Conservation (phyloP, 805 yeast genomes). For the Hanseniaspora mollemarum region DNA sequence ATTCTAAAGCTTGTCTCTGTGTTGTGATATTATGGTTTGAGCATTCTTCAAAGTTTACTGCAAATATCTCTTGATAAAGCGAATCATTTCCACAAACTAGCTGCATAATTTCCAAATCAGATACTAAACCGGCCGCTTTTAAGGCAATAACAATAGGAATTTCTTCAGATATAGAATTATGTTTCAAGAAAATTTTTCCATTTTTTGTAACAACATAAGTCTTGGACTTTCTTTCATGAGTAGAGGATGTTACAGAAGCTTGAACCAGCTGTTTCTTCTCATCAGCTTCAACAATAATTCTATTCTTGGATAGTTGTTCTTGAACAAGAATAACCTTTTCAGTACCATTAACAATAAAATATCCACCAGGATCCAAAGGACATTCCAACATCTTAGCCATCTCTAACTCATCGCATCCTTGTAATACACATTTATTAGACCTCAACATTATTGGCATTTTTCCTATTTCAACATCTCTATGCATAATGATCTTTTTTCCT, state of each 20-base stretch:
- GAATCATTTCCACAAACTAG: conserved; percentile 86
- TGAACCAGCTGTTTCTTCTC: conserved; percentile 88
- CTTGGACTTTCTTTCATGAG: conserved; percentile 95
- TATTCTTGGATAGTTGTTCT: conserved; percentile 90
- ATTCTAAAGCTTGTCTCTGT: conserved; percentile 87
- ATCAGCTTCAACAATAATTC: conserved; percentile 96
- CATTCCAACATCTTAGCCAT: conserved; percentile 91
- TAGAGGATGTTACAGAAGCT: conserved; percentile 94
- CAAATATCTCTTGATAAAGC: conserved; percentile 81
- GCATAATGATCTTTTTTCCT: conserved; percentile 83
- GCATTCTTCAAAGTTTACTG: conserved; percentile 88
- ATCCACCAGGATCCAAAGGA: conserved; percentile 98
- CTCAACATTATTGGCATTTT: conserved; percentile 98
- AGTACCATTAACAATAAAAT: conserved; percentile 93
- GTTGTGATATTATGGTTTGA: conserved; percentile 75
- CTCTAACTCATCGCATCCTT: conserved; percentile 61
- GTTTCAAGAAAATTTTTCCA: conserved; percentile 79
- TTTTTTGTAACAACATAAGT: conserved; percentile 91
- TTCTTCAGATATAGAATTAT: conserved; percentile 90
- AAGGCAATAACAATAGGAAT: conserved; percentile 85
- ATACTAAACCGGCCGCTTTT: conserved; percentile 88
- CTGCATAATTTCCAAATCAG: conserved; percentile 88
- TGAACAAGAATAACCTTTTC: conserved; percentile 94
- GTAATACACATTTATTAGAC: conserved; percentile 79
- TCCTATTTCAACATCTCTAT: conserved; percentile 85